Base-by-base conservation (phyloP, 495 filamentous ascomycete species). In the Neurospora sp. region DNA sequence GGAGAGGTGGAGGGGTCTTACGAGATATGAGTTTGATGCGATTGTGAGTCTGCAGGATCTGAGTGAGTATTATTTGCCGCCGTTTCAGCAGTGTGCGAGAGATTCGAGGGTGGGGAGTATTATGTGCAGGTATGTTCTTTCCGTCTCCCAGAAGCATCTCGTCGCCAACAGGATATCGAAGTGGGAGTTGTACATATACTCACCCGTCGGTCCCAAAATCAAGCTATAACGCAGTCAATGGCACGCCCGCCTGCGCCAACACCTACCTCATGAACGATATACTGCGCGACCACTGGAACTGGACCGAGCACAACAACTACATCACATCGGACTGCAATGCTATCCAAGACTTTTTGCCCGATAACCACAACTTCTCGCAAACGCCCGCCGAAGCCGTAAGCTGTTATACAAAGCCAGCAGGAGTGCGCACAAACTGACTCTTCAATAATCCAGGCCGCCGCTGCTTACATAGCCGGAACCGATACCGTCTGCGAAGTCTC, bases 41-140 rank as follows among this genome's bases (percentile, higher is more conserved):
- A 73, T 81, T 6, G 76, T 82, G 27, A 75, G 79, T 5, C 69
- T 74, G 71, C 82, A 83, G 61, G 82, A 86, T 59, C 76, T 85
- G 2, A 78, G 80, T 40, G 84, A 85, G 76, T 86, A 85, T 74
- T 86, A 85, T 72, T 75, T 85, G n/a, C 81, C 80, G 39, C 83
- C 82, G 1, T 85, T 85, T 76, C 83, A 83, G 74, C 78, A 81
- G 48, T 85, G 83, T 65, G 81, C 82, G 14, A 76, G 84, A 1
- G 83, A 86, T 71, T 80, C 81, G 10, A 81, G 82, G 61, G 84
- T 84, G 5, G 83, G 81, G 9, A 81, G 79, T 41, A 79, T 86
- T 76, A 86, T 86, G 85, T 86, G 85, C 75, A 76, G 78, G 7
- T 61, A 35, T 61, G 53, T 61, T 31, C 48, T 45, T 45, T 45